A percentile compares a stretch with the other conserved stretches of the same genome.
Evolutionary conservation across 2,329 filamentous ascomycete genomes (phyloP).

Genomic region (Pezicula neosporulosa): DNA sequence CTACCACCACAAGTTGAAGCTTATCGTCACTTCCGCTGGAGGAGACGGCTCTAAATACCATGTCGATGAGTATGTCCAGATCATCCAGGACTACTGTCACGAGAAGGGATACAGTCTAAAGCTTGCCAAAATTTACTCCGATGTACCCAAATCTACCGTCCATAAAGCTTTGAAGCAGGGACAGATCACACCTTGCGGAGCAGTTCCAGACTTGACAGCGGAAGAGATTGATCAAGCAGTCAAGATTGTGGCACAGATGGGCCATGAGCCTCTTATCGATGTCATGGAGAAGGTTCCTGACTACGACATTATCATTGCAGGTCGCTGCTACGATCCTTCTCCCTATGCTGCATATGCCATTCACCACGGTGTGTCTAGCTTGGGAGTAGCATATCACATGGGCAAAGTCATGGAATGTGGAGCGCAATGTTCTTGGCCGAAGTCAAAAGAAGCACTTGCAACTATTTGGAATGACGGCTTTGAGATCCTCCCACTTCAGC

Average conservation of each 20-base stretch:
- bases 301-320: conserved; percentile 33
- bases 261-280: conserved; percentile 41
- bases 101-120: conserved; percentile 1
- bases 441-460: conserved; percentile 29
- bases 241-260: conserved; percentile 41
- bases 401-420: conserved; percentile 54
- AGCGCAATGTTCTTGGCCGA: conserved; percentile 34
- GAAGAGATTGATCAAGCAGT: conserved; percentile 33
- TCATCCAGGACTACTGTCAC: conserved; percentile 30
- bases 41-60: conserved; percentile 43
- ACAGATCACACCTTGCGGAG: conserved; percentile 33
- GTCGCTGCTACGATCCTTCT: conserved; percentile 34
- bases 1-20: conserved; percentile 29
- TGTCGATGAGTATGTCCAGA: conserved; percentile 34
- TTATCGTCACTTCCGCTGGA: conserved; percentile 41
- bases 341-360: conserved; percentile 37
- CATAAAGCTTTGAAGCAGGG: conserved; percentile 25
- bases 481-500: conserved; percentile 39
- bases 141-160: conserved; percentile 32
- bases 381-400: conserved; percentile 37
- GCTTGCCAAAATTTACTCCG: conserved; percentile 35
- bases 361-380: conserved; percentile 20
- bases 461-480: conserved; percentile 35
- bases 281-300: no score
- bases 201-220: conserved; percentile 35